A percentile compares a stretch with the other conserved stretches of the same genome.
phyloP scores from a whole-genome alignment of 1,284 basidiomycete genomes.

The Tilletia setariae region DNA sequence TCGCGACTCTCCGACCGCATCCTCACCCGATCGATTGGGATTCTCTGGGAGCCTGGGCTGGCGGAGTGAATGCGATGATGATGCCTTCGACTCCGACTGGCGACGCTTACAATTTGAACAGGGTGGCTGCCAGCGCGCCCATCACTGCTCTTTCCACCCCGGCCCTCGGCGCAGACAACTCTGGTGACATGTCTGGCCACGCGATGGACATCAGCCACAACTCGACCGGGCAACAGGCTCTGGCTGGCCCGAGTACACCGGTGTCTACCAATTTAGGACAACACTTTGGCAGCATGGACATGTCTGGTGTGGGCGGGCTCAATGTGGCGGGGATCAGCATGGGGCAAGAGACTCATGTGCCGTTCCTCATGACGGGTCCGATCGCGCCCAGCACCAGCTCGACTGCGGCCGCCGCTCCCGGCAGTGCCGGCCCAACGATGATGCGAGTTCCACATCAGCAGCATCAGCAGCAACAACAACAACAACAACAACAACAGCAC shows the following conservation, averaged over 20 bases:
- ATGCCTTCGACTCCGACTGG: neutral
- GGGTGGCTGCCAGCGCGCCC: neutral
- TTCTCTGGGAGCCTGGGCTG: conserved; percentile 1
- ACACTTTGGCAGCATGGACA: neutral
- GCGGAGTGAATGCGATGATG: neutral
- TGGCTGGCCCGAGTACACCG: too few species aligned
- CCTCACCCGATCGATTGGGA: conserved; percentile 9
- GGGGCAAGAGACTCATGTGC: neutral
- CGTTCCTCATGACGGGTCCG: neutral
- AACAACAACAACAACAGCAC: too few species aligned
- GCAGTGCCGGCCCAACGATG: conserved; percentile 8
- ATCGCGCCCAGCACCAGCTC: conserved; percentile 3
- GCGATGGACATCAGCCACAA: neutral
- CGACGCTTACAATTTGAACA: neutral
- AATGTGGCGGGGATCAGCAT: neutral
- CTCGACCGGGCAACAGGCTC: too few species aligned
- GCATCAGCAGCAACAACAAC: neutral
- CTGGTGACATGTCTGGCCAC: neutral
- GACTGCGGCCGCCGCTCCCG: neutral
- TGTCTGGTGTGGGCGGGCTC: neutral
- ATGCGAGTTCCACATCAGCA: conserved; percentile 10
- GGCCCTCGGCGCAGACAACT: neutral
- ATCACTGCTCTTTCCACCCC: neutral
- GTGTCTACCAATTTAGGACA: too few species aligned
- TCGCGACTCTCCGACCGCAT: neutral